Percentiles rank a stretch among this genome's conserved stretches.
Evolutionary conservation across 495 filamentous ascomycete species (phyloP).

Genomic region (Margaritispora aquatica): DNA sequence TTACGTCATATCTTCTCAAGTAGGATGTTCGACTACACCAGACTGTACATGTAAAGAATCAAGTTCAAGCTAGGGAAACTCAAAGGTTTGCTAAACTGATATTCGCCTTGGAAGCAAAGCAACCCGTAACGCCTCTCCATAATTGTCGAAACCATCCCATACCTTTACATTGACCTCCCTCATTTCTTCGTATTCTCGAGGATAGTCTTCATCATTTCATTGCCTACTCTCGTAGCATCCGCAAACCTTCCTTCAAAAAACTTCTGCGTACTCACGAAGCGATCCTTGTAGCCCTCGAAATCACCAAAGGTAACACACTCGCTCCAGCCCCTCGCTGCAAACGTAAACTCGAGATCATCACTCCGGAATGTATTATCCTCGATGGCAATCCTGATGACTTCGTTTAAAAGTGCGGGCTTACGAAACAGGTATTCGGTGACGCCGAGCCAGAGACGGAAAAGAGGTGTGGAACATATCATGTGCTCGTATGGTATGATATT

Average conservation of each 20-base stretch:
- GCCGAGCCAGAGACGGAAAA: conserved; percentile 96
- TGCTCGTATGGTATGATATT: conserved; percentile 96
- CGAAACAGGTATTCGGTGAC: conserved; percentile 97
- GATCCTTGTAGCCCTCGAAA: conserved; percentile 82
- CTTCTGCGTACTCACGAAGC: conserved; percentile 79
- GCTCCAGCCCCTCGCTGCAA: conserved; percentile 91
- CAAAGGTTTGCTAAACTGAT: too few relatives aligned
- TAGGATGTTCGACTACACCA: too few relatives aligned
- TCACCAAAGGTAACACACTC: conserved; percentile 86
- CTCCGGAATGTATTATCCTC: conserved; percentile 81
- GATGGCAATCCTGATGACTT: conserved; percentile 76
- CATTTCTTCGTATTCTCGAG: conserved; percentile 64
- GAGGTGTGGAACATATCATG: conserved; percentile 98
- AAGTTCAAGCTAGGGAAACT: too few relatives aligned
- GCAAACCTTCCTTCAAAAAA: conserved; percentile 89
- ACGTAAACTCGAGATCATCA: conserved; percentile 95
- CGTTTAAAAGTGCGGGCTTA: conserved; percentile 74
- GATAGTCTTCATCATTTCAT: conserved; percentile 96
- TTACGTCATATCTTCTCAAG: too few relatives aligned
- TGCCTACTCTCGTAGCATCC: conserved; percentile 78
- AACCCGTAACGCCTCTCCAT: background rate
- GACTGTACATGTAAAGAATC: too few relatives aligned
- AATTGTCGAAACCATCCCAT: background rate
- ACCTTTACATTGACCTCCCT: background rate
- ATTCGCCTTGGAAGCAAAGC: background rate